Conservation (phyloP, 2,329 filamentous ascomycete species). For the Hirsutella thompsonii region DNA sequence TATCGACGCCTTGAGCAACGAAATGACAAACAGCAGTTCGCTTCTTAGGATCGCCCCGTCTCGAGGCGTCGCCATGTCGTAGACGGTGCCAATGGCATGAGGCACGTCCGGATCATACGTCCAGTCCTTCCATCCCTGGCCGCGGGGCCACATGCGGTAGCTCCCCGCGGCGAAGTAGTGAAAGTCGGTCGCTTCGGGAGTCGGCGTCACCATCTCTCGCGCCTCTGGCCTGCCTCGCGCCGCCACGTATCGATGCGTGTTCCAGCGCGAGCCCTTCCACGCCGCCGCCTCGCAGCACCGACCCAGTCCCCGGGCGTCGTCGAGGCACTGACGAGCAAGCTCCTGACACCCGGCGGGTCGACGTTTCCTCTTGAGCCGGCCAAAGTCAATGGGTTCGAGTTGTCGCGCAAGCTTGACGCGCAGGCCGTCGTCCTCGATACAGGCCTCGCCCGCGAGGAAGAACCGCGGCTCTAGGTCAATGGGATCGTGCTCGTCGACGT, state of each 20-base stretch:
- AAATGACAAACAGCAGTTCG: conserved; percentile 1
- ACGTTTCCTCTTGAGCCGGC: background rate
- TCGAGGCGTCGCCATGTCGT: background rate
- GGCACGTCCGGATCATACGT: conserved; percentile 1
- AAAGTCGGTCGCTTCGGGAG: background rate
- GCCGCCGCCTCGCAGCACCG: background rate
- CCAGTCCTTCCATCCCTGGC: background rate
- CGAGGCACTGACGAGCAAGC: background rate
- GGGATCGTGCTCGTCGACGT: conserved; percentile 6
- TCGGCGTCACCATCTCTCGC: background rate
- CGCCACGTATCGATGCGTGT: background rate
- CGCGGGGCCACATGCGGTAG: conserved; percentile 1
- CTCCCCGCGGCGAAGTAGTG: background rate
- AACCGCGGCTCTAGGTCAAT: conserved; percentile 6
- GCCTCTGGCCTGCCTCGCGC: background rate
- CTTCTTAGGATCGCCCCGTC: background rate
- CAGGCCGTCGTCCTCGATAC: too few species aligned
- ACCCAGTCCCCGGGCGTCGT: background rate
- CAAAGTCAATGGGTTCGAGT: background rate
- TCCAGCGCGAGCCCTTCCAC: background rate
- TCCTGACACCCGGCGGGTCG: background rate
- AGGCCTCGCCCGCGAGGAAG: conserved; percentile 4
- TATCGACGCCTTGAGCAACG: conserved; percentile 1
- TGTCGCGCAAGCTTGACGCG: background rate
- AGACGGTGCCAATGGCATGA: conserved; percentile 2